Evolutionary conservation across 208 protist genomes (phyloP), one percentile per base, ranked within the genome.

Genomic region (Crithidia expoeki): DNA sequence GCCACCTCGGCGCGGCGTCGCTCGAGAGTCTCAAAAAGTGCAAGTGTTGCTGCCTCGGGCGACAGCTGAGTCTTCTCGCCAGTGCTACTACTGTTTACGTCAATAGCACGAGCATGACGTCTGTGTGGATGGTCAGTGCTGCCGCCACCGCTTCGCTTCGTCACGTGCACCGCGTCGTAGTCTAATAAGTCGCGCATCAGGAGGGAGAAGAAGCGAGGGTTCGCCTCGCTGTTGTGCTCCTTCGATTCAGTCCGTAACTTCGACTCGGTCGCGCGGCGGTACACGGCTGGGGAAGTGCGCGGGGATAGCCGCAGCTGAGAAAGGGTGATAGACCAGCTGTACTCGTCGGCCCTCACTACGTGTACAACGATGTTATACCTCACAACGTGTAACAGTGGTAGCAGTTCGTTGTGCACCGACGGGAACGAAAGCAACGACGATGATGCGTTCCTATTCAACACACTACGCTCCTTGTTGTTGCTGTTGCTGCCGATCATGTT

Each of bases 361-460:
- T 85, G 73, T 19, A 94, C 53, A 2, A 64, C 80, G 50, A 91
- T 80, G 53, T 89, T 79, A 70, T 88, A 91, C 11, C 81, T 83
- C 19, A 86, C 80, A 23, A 87, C 55, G 68, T 89, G 88, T 36
- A 94, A 42, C 2, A 67, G 12, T 4, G 80, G 71, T 4, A 69
- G 23, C 16, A 80, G 47, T 28, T 65, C 57, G 49, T 81, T 77
- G 40, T 55, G 56, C 38, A 19, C n/a, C n/a, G n/a, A n/a, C n/a
- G n/a, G n/a, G n/a, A n/a, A n/a, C n/a, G n/a, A n/a, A n/a, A n/a
- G n/a, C n/a, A n/a, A n/a, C n/a, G n/a, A n/a, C n/a, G n/a, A n/a
- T n/a, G n/a, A n/a, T n/a, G n/a, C n/a, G n/a, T n/a, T n/a, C n/a
- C n/a, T n/a, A n/a, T n/a, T n/a, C n/a, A n/a, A n/a, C n/a, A n/a